Conservation (phyloP, 2,329 filamentous ascomycete species). For the Penicillium thymicola region DNA sequence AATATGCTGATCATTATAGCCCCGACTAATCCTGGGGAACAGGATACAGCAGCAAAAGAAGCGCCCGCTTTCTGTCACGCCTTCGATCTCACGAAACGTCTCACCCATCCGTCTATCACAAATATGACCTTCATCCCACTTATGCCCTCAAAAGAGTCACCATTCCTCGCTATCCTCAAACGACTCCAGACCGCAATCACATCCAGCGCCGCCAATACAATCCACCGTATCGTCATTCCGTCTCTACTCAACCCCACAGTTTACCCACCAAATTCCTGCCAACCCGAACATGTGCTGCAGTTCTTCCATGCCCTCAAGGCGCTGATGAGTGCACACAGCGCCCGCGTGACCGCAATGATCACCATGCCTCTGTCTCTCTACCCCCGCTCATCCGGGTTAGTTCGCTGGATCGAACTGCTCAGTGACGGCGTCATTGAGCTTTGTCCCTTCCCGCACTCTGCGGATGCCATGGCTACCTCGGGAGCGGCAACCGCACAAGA, state of each 20-base stretch:
- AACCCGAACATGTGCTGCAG: conserved; percentile 70
- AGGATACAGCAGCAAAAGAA: conserved; percentile 42
- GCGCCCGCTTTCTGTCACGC: conserved; percentile 62
- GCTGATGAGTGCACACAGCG: conserved; percentile 65
- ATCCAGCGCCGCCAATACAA: conserved; percentile 55
- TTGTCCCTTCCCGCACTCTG: conserved; percentile 65
- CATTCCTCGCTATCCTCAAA: conserved; percentile 63
- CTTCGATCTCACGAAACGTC: conserved; percentile 67
- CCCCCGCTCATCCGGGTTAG: conserved; percentile 69
- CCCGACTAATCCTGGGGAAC: conserved; percentile 33
- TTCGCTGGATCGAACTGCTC: conserved; percentile 81
- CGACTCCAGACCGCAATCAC: conserved; percentile 56
- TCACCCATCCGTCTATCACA: conserved; percentile 55
- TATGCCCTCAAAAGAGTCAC: conserved; percentile 43
- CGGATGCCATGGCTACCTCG: conserved; percentile 51
- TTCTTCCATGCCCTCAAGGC: conserved; percentile 78
- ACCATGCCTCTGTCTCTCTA: conserved; percentile 78
- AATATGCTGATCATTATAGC: conserved; percentile 25
- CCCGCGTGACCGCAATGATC: conserved; percentile 66
- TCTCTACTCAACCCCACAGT: conserved; percentile 80
- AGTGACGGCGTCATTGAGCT: conserved; percentile 85
- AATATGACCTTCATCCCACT: conserved; percentile 54
- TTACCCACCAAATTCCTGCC: conserved; percentile 67
- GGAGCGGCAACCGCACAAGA: conserved; percentile 57
- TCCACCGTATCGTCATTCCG: conserved; percentile 84